Conservation (phyloP, 805 yeast genomes). For the Candida patagonica region DNA sequence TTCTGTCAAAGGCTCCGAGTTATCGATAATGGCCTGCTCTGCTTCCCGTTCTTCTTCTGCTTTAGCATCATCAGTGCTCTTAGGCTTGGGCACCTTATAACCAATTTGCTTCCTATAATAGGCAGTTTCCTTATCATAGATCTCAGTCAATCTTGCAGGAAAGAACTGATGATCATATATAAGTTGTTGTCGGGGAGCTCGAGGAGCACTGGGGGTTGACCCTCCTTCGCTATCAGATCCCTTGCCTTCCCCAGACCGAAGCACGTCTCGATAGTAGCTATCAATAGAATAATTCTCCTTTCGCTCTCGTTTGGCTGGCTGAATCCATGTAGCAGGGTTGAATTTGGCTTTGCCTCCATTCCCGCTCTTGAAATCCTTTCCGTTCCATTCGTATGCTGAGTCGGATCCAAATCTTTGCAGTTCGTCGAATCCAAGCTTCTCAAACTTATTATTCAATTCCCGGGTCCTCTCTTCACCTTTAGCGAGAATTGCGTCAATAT, state of each 20-base stretch:
- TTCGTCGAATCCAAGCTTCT: constrained; percentile 84
- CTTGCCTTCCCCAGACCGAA: constrained; percentile 26
- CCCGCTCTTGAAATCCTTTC: constrained; percentile 57
- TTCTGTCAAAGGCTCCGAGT: constrained; percentile 72
- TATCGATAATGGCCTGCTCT: constrained; percentile 64
- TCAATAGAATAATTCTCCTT: constrained; percentile 71
- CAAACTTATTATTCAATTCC: constrained; percentile 69
- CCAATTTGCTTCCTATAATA: constrained; percentile 61
- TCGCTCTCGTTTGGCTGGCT: constrained; percentile 58
- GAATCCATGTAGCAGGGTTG: constrained; percentile 46
- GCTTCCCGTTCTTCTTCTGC: constrained; percentile 41
- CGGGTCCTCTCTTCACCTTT: constrained; percentile 79
- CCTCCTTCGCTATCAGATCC: constrained; percentile 6
- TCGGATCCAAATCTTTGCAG: constrained; percentile 85
- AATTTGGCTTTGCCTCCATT: constrained; percentile 29
- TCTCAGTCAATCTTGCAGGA: constrained; percentile 63
- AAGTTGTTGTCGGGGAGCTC: constrained; percentile 75
- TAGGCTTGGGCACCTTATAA: constrained; percentile 53
- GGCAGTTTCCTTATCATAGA: constrained; percentile 75
- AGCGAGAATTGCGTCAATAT: constrained; percentile 73
- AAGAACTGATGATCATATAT: constrained; percentile 87
- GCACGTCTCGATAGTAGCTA: constrained; percentile 72
- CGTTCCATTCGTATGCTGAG: constrained; percentile 95
- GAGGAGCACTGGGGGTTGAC: constrained; percentile 39
- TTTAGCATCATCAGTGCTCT: constrained; percentile 39